Base-by-base conservation (phyloP, 2,329 filamentous ascomycete species). In the Nemania serpens region DNA sequence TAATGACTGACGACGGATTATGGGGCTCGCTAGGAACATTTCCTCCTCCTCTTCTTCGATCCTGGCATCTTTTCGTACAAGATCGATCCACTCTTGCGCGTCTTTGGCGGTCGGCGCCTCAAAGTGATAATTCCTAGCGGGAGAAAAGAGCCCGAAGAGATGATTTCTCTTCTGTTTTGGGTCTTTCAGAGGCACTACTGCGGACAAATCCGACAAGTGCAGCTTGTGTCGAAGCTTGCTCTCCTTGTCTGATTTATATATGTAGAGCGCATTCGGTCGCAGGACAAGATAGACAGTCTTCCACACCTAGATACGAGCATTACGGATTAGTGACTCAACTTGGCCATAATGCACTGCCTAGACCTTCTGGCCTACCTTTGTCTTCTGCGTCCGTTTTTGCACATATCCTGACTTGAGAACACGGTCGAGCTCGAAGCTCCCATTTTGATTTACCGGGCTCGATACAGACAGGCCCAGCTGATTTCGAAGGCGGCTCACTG, bases 351-450 rank as follows among this genome's bases (percentile, higher is more conserved):
- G 15, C 33, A 22, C 20, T 33, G 9, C 25, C 11, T 20, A 13
- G n/a, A 7, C 6, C 50, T 55, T 51, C 37, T 46, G 39, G 65
- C 75, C 58, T 76, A 93, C 91, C 88, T 96, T 97, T 62, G 94
- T 98, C 81, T 94, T 97, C 70, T 93, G 90, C 17, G 93, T 96
- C 68, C 94, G 87, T 77, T 96, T 96, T 72, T 90, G 85, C 41
- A 97, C 88, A 68, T 89, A 90, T 61, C 94, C 93, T 59, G 89
- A 88, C 79, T 96, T 98, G 75, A 98, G 84, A 57, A 98, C 91
- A 52, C 93, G 89, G 76, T 99, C 95, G 72, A 96, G 96, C 72
- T 95, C 93, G 75, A 97, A 99, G 76, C 92, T 95, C 64, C 95
- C 95, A 76, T 96, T 93, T 76, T 96, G 89, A 73, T 94, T 96